phyloP scores from a whole-genome alignment of 2,329 filamentous ascomycete species.

The Penicillium palitans region DNA sequence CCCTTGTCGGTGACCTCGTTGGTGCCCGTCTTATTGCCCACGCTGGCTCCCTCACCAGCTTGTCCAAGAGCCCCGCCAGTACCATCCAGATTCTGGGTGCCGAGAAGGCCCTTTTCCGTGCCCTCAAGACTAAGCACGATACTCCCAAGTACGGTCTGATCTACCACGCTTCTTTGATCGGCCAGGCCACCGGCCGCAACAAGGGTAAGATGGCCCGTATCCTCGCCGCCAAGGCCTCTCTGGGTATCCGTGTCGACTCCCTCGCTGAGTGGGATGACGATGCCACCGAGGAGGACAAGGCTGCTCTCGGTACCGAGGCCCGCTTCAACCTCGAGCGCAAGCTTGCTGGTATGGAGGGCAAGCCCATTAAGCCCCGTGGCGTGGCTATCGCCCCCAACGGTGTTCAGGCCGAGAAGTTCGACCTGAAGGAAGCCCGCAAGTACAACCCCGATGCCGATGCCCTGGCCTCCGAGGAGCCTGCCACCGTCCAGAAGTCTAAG shows the following conservation, averaged over 20 bases:
- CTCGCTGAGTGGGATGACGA: constrained; percentile 75
- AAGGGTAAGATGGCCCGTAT: constrained; percentile 99
- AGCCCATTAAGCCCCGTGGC: constrained; percentile 77
- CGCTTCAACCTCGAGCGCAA: constrained; percentile 52
- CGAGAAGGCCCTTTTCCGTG: constrained; percentile 97
- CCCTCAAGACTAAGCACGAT: constrained; percentile 98
- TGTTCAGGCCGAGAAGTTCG: constrained; percentile 66
- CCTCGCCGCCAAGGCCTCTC: constrained; percentile 87
- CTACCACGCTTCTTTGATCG: constrained; percentile 89
- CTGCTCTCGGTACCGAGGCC: constrained; percentile 69
- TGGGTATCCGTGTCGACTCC: constrained; percentile 91
- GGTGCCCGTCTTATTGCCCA: constrained; percentile 94
- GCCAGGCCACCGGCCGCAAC: constrained; percentile 95
- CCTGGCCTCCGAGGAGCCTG: constrained; percentile 65
- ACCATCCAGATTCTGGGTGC: constrained; percentile 98
- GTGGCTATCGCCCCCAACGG: constrained; percentile 74
- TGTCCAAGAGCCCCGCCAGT: constrained; percentile 91
- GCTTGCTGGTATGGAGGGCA: constrained; percentile 72
- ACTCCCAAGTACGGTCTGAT: constrained; percentile 98
- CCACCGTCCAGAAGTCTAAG: constrained; percentile 35
- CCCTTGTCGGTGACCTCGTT: constrained; percentile 88
- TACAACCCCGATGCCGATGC: constrained; percentile 96
- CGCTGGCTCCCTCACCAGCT: constrained; percentile 87
- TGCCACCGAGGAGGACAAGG: constrained; percentile 85
- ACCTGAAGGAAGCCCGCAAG: constrained; percentile 86